Conservation (phyloP, 2,329 filamentous ascomycete species). For the Helotiales sp. region DNA sequence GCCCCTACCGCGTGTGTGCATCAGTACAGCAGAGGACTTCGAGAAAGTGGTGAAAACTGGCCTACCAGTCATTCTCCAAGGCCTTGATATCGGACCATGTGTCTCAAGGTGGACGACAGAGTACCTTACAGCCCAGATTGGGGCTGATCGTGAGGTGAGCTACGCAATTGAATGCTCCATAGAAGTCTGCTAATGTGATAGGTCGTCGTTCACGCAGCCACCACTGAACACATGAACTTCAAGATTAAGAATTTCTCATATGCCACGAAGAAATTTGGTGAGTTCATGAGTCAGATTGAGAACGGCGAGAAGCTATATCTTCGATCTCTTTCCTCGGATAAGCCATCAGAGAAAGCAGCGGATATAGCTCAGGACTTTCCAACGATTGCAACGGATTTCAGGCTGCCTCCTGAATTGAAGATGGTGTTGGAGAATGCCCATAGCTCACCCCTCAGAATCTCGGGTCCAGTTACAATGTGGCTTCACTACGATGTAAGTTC, state of each 20-base stretch:
- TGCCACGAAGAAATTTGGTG: constrained; percentile 63
- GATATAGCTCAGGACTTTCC: constrained; percentile 72
- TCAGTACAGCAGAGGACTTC: constrained; percentile 60
- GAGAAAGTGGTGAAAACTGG: constrained; percentile 54
- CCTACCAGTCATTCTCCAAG: constrained; percentile 65
- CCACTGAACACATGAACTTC: constrained; percentile 72
- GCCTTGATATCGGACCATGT: constrained; percentile 67
- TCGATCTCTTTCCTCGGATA: constrained; percentile 70
- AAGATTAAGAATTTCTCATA: constrained; percentile 82
- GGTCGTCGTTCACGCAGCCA: constrained; percentile 74
- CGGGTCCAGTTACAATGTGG: constrained; percentile 83
- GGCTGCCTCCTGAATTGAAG: constrained; percentile 60
- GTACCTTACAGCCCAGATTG: constrained; percentile 65
- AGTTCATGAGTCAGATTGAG: constrained; percentile 63
- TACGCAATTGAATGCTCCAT: background rate
- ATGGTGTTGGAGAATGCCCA: constrained; percentile 64
- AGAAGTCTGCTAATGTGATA: constrained; percentile 35
- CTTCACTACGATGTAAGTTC: constrained; percentile 75
- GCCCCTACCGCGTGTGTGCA: constrained; percentile 48
- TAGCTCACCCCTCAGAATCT: constrained; percentile 78
- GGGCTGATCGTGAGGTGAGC: constrained; percentile 58
- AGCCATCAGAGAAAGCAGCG: constrained; percentile 70
- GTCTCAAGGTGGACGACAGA: constrained; percentile 64
- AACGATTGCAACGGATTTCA: constrained; percentile 66
- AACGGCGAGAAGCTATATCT: constrained; percentile 69